phyloP scores from a whole-genome alignment of 495 filamentous ascomycete genomes.

The Beverwykella pulmonaria region DNA sequence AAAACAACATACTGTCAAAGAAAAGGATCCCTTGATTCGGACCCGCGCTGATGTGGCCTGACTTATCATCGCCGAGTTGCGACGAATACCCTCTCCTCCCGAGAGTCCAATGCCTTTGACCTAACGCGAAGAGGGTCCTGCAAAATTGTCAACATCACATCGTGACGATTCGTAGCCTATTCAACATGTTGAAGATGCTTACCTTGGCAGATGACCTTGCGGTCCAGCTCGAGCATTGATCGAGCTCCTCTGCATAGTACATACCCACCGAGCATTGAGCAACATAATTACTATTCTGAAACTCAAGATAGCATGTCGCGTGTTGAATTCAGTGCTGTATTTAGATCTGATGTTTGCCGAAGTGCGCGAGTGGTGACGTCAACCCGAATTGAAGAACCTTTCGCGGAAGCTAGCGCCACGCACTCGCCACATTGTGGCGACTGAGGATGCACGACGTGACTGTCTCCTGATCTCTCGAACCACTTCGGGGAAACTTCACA shows the following conservation, averaged over 20 bases:
- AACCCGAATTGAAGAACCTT: no score
- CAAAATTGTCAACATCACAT: background rate
- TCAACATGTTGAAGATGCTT: background rate
- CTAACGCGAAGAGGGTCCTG: background rate
- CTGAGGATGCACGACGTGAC: no score
- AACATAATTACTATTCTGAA: background rate
- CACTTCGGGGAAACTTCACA: no score
- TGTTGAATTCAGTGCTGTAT: background rate
- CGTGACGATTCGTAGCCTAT: background rate
- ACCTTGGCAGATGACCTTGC: background rate
- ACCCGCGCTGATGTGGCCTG: conserved; percentile 73
- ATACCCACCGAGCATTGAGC: background rate
- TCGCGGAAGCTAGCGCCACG: no score
- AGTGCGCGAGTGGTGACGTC: no score
- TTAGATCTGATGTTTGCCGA: no score
- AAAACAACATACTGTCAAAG: conserved; percentile 72
- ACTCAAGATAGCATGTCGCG: background rate
- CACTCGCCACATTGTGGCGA: no score
- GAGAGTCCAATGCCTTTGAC: background rate
- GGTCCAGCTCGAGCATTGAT: background rate
- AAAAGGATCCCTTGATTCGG: conserved; percentile 81
- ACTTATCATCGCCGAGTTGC: conserved; percentile 56
- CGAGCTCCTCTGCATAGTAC: background rate
- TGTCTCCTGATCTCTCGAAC: no score
- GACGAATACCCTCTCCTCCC: conserved; percentile 18